phyloP scores from a whole-genome alignment of 345 rosid genomes.

The Bretschneidera sinensis region DNA sequence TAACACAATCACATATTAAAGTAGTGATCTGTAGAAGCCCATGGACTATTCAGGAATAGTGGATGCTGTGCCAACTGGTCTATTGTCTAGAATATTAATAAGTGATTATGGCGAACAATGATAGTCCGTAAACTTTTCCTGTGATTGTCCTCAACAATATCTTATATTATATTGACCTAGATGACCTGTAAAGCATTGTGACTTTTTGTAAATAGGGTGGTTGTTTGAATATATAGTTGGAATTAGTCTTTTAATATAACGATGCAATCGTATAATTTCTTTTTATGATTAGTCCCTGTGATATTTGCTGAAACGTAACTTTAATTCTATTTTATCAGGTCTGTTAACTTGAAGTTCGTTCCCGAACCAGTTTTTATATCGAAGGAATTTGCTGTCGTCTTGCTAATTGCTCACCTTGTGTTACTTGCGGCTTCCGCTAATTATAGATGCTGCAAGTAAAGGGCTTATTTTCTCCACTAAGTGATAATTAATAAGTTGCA shows the following conservation, averaged over 20 bases:
- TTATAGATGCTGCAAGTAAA: slow-evolving; percentile 95
- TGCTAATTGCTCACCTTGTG: slow-evolving; percentile 68
- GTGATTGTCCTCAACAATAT: too few species aligned
- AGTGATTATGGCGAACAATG: too few species aligned
- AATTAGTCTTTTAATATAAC: neutral
- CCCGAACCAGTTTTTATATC: slow-evolving; percentile 85
- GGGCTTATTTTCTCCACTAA: slow-evolving; percentile 1
- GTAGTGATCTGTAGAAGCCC: too few species aligned
- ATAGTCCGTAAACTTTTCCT: too few species aligned
- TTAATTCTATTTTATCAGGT: slow-evolving; percentile 50
- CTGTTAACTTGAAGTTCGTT: slow-evolving; percentile 95
- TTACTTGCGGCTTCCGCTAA: slow-evolving; percentile 64
- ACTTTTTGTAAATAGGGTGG: neutral
- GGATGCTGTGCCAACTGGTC: too few species aligned
- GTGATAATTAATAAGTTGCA: too few species aligned
- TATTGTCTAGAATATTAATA: too few species aligned
- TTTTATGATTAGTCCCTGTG: neutral
- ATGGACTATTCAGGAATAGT: too few species aligned
- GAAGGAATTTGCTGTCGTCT: slow-evolving; percentile 73
- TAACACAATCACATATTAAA: neutral
- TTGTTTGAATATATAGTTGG: neutral
- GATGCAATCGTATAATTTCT: neutral
- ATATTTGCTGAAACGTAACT: slow-evolving; percentile 14
- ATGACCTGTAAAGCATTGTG: too few species aligned
- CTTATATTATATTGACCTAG: too few species aligned